These are phyloP conservation scores for Fusarium sp. DNA, from an alignment of 2,329 filamentous ascomycete genomes.

Conservation along the genomic window DNA sequence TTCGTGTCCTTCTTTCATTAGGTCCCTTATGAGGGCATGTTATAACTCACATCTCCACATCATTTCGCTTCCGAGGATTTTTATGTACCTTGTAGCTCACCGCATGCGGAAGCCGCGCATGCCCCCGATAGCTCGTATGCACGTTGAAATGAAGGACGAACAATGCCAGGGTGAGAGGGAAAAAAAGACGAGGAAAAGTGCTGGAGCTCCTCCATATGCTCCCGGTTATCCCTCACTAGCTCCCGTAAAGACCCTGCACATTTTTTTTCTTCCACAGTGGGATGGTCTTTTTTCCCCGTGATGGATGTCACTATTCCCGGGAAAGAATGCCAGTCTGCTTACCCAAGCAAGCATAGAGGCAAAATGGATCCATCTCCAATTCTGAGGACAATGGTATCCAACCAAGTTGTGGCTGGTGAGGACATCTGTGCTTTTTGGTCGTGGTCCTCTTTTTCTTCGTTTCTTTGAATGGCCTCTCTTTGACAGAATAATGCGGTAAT, in stretches of 20 bases:
- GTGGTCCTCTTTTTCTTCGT: neutral
- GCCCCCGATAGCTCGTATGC: conserved; percentile 34
- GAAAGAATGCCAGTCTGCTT: neutral
- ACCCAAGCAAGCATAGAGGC: neutral
- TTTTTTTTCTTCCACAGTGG: neutral
- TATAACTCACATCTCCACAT: conserved; percentile 31
- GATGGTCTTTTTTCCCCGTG: neutral
- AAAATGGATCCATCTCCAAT: neutral
- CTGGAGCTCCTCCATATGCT: neutral
- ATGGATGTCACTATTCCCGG: conserved; percentile 10
- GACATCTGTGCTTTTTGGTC: conserved; percentile 16
- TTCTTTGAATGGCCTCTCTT: conserved; percentile 17
- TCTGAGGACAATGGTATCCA: conserved; percentile 1
- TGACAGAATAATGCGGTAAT: conserved; percentile 10
- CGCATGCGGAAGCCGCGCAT: conserved; percentile 30
- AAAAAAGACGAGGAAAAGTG: conserved; percentile 2
- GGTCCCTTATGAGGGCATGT: conserved; percentile 11
- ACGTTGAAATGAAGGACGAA: conserved; percentile 37
- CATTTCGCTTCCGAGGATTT: conserved; percentile 33
- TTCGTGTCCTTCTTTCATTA: conserved; percentile 15
- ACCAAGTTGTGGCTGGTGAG: conserved; percentile 27
- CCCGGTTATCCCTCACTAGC: conserved; percentile 14
- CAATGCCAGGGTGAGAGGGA: conserved; percentile 2
- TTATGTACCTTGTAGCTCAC: conserved; percentile 35
- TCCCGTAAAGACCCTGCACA: conserved; percentile 16